phyloP scores from a whole-genome alignment of 768 basidiomycete genomes.

The Suillus lakei region DNA sequence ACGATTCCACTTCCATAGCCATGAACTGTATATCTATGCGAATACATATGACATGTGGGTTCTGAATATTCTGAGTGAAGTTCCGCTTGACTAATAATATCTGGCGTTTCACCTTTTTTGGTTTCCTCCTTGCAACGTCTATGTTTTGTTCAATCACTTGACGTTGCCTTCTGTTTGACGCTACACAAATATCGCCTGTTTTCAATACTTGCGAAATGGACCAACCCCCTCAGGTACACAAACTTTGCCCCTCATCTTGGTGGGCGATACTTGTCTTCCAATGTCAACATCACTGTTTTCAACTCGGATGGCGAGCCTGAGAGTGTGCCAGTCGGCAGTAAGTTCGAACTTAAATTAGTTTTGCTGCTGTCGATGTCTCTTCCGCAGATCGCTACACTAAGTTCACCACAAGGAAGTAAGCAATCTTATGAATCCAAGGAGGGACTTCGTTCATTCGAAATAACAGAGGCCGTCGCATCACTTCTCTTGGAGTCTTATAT shows the following conservation, averaged over 20 bases:
- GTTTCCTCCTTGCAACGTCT: background rate
- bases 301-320: constrained; percentile 41
- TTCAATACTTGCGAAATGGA: background rate
- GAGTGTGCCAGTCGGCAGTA: constrained; percentile 52
- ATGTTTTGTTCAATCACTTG: background rate
- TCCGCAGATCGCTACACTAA: constrained; percentile 61
- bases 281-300: constrained; percentile 80
- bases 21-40: constrained; percentile 80
- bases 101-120: background rate
- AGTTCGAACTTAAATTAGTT: constrained; percentile 12
- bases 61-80: background rate
- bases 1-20: constrained; percentile 44
- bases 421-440: background rate
- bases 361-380: constrained; percentile 34
- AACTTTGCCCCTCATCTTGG: constrained; percentile 70
- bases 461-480: constrained; percentile 67
- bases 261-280: constrained; percentile 82
- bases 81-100: background rate
- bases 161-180: background rate
- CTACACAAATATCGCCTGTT: background rate
- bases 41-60: constrained; percentile 68
- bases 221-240: constrained; percentile 45
- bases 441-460: background rate
- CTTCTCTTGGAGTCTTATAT: constrained; percentile 79
- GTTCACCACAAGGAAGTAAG: constrained; percentile 75